Evolutionary conservation across 306 rosid genomes (phyloP), one percentile per base, ranked within the genome.

Genomic region (Cercis canadensis): DNA sequence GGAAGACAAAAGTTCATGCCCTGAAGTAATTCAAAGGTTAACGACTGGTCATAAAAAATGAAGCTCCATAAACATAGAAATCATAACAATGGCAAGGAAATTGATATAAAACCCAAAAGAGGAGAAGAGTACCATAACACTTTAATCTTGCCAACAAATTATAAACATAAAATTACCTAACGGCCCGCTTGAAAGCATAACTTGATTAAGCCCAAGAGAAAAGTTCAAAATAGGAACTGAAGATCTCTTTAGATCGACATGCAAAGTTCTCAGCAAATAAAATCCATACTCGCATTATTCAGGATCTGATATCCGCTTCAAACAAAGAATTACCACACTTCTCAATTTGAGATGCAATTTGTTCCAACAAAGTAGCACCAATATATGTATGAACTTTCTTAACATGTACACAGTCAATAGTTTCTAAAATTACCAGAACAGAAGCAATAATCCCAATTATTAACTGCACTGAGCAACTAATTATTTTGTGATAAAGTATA

Each of bases 341-440:
- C 57, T 53, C 19, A 31, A 52, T 63, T 63, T 54, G 32, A 74
- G 65, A 41, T 44, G 37, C 62, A 74, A 44, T 55, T 54, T 54
- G 50, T 43, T 63, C 40, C 34, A 40, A 8, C 7, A 61, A 21
- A 62, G 53, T 4, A 45, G 59, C 10, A 45, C 13, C 45, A 45
- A 34, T 55, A 55, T 33, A 24, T 24, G 29, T 24, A 24, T 3
- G 3, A 3, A 24, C 3, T 24, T 24, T 24, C 29, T 24, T 24
- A 24, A 51, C 51, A 75, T 21, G 36, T 24, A 15, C 31, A 46
- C 18, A 37, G 13, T 49, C 61, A 33, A 43, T 7, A 37, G 17
- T 24, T 57, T 59, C 40, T 34, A 11, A 19, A 36, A 19, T 74
- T 18, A 56, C 29, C 29, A 24, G 29, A n/a, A 65, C 36, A 53